Base-by-base conservation (phyloP, 2,329 filamentous ascomycete genomes). In the Paecilomyces variotii region DNA sequence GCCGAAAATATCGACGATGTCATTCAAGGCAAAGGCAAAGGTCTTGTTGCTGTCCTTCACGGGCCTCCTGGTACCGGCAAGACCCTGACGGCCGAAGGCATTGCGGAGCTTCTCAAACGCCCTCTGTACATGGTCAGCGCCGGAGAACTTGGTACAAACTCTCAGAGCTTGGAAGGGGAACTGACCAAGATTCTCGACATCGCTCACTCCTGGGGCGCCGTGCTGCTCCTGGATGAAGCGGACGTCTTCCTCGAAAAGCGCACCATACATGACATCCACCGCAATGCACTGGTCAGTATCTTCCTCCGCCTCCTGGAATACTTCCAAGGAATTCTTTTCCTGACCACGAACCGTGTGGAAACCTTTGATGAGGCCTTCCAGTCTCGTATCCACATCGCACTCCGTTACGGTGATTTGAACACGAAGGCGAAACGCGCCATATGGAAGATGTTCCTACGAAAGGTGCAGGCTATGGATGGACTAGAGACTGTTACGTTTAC, bases 351-450 rank as follows among this genome's bases (percentile, higher is more conserved):
- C 70, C 85, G 91, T 1, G 90, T 95, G 0, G 76, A 87, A 77
- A 92, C 89, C 0, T 95, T 96, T 67, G 91, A 96, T 66, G 90
- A 94, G 61, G 91, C 91, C 0, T 96, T 96, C 79, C 89, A 94
- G 70, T 90, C 86, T 9, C 85, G 91, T 26, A 95, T 96, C 61
- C 90, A 96, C 71, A 87, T 96, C 65, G 89, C 90, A 0, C 79
- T 96, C 7, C 82, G 88, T 28, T 96, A 96, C 73, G 88, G 89
- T 45, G 85, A 88, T 54, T 80, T 96, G 7, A 86, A 85, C 45
- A 72, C 77, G 4, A 87, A 87, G 67, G 90, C 91, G 10, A 88
- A 89, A 75, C 87, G 86, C 65, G 82, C 84, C 60, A 89, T 96
- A 53, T 96, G 93, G 85, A 87, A 87, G 74, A 87, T 91, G 75